phyloP scores from a whole-genome alignment of 2,329 filamentous ascomycete genomes.

The Colletotrichum agaves region DNA sequence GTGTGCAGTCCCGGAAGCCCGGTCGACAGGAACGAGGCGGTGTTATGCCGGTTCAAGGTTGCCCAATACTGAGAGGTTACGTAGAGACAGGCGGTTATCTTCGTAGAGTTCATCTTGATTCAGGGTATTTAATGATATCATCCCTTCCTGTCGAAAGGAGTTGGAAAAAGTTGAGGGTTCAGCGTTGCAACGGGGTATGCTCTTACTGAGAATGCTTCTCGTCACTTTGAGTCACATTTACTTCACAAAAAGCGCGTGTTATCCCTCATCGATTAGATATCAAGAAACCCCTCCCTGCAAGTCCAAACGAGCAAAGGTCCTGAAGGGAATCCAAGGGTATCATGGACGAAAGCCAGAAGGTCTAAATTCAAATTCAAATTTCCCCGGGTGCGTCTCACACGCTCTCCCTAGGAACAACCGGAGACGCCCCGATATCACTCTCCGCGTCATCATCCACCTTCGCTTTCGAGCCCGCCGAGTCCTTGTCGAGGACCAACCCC shows the following conservation, averaged over 20 bases:
- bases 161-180: not conserved
- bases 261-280: too few relatives aligned
- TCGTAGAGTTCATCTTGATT: too few relatives aligned
- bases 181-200: too few relatives aligned
- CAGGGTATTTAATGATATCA: too few relatives aligned
- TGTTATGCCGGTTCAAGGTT: conserved; percentile 19
- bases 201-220: too few relatives aligned
- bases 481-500: conserved; percentile 42
- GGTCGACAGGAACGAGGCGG: conserved; percentile 26
- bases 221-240: too few relatives aligned
- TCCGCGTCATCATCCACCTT: conserved; percentile 45
- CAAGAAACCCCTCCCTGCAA: not conserved
- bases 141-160: not conserved
- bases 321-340: conserved; percentile 35
- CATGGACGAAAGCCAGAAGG: conserved; percentile 31
- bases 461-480: conserved; percentile 33
- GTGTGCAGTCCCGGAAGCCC: conserved; percentile 25
- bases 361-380: not conserved
- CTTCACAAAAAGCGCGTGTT: too few relatives aligned
- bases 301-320: not conserved
- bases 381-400: conserved; percentile 43
- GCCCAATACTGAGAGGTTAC: not conserved
- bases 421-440: conserved; percentile 47
- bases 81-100: not conserved
- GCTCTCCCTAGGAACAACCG: conserved; percentile 52